Base-by-base conservation (phyloP, 441 rosid species). In the Adansonia rubrostipa region DNA sequence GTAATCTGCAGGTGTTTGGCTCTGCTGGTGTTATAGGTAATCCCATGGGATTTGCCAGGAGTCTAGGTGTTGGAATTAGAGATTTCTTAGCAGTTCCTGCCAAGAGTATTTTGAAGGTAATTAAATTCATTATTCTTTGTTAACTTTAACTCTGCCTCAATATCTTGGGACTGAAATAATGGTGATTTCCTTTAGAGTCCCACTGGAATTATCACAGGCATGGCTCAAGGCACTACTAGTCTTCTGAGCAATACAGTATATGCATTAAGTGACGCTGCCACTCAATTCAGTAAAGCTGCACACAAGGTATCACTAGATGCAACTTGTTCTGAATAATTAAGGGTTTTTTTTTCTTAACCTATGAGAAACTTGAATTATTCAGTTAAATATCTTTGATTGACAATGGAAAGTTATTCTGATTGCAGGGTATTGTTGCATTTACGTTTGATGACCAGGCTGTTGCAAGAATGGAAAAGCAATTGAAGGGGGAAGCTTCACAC, bases 21-120 rank as follows among this genome's bases (percentile, higher is more conserved):
- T 96, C 99, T 82, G 98, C 99, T 86, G 98, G 99, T 73, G 96
- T 94, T 73, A 96, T 96, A 58, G 99, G 99, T 77, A 96, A 96
- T 87, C 99, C 99, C 36, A 86, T 96, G 90, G 99, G 98, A 75
- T 93, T 96, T 85, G 98, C 94, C n/a, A 89, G 99, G 89, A 96
- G 90, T 89, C 86, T 96, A 79, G 95, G 94, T 53, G 89, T 87
- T 83, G 99, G 99, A 81, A 85, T 96, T 80, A 91, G 88, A 82
- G 98, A 96, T 88, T 96, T 96, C 82, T 83, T 96, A 71, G 92
- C 98, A 33, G 98, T 87, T 85, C 99, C 99, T 71, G 88, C 96
- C 67, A 90, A 86, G 86, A 87, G 94, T 80, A 75, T 93, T 84
- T 84, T 92, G 84, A 92, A 93, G 92, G 99, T 96, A 82, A 77